Conservation (phyloP, 1,284 basidiomycete genomes). For the Kalmanozyma brasiliensis region DNA sequence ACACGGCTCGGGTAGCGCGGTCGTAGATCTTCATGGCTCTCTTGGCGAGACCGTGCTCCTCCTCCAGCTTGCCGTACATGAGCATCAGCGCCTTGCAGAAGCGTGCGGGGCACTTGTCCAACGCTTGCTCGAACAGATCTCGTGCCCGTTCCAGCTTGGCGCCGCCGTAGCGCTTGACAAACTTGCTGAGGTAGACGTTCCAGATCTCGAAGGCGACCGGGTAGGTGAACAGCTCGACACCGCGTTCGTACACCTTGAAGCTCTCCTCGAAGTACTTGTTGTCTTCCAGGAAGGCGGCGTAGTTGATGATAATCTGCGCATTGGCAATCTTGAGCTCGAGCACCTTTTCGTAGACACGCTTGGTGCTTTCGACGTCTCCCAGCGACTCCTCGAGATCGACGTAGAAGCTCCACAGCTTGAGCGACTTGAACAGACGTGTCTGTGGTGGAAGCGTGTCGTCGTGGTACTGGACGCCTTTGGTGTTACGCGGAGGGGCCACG, state of each 20-base stretch:
- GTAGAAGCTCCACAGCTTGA: constrained; percentile 99
- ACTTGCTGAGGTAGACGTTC: constrained; percentile 98
- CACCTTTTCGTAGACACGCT: constrained; percentile 95
- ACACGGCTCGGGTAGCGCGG: constrained; percentile 85
- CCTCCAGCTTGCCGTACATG: constrained; percentile 94
- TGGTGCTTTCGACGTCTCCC: constrained; percentile 89
- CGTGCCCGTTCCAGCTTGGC: constrained; percentile 92
- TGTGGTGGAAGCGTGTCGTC: constrained; percentile 92
- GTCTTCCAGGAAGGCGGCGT: constrained; percentile 94
- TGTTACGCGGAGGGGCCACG: constrained; percentile 81
- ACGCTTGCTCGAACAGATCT: constrained; percentile 96
- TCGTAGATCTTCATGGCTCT: constrained; percentile 96
- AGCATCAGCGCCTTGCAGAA: constrained; percentile 94
- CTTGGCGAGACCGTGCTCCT: constrained; percentile 93
- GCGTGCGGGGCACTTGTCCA: constrained; percentile 94
- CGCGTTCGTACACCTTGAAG: constrained; percentile 98
- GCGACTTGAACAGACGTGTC: constrained; percentile 91
- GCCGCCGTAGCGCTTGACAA: constrained; percentile 94
- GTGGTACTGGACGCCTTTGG: constrained; percentile 86
- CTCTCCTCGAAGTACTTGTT: constrained; percentile 98
- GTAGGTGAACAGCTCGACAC: constrained; percentile 96
- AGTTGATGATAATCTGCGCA: constrained; percentile 92
- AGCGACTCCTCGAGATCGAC: constrained; percentile 97
- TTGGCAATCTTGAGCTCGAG: constrained; percentile 98
- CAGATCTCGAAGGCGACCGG: constrained; percentile 98